Evolutionary conservation across 2,329 filamentous ascomycete species (phyloP), one percentile per base, ranked within the genome.

Genomic region (Penicillium hordei): DNA sequence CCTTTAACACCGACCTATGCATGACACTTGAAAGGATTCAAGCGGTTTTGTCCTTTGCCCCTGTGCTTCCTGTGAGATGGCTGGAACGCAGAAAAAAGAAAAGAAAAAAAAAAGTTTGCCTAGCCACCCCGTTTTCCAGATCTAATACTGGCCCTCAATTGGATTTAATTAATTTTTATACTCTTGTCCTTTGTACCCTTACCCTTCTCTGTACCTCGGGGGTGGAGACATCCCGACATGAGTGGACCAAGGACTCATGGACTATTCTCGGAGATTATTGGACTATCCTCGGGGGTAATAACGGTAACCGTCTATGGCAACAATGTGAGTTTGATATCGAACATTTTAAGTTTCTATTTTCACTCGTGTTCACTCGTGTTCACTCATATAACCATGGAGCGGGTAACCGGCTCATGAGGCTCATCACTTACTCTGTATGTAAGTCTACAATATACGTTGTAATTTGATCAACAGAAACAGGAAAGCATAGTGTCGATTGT

Each of bases 321-420:
- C 15, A 10, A 44, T n/a, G 27, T 21, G 7, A 33, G n/a, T 48
- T 34, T 48, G 29, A 48, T 48, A 48, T 48, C 9, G 9, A 34
- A n/a, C 5, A 25, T n/a, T 50, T 50, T 38, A 23, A 49, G 9
- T 39, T 40, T 51, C n/a, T 10, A 7, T 17, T 50, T 23, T 19
- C 29, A 23, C 9, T 48, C 13, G 2, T 17, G 9, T 45, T 34
- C n/a, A 27, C 7, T 27, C 5, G 5, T n/a, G n/a, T n/a, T 33
- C 10, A 31, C 4, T 13, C 27, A 15, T 29, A 27, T 38, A n/a
- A 25, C 39, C 34, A 40, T 57, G 52, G 43, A 27, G 50, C 48
- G 57, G 57, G 34, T 60, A 52, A 53, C 36, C 52, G 55, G 58
- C 60, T 57, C 38, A 33, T 65, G 60, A 59, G 55, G 64, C 62